A percentile compares a stretch with the other conserved stretches of the same genome.
These are phyloP conservation scores for Phoma herbarum DNA, from an alignment of 2,329 filamentous ascomycete species.

Conservation along the genomic window DNA sequence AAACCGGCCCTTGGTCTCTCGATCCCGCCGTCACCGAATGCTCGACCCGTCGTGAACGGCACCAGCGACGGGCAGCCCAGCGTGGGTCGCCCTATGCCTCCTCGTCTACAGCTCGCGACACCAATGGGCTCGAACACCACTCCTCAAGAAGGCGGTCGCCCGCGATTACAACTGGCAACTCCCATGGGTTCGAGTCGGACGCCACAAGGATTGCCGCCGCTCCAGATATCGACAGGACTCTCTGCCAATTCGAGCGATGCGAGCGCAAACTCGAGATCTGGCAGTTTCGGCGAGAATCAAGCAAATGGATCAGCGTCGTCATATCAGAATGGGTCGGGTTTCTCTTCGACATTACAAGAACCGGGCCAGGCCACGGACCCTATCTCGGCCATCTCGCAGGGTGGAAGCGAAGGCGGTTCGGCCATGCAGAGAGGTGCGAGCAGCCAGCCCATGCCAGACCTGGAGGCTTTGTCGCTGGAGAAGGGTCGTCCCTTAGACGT, in stretches of 20 bases:
- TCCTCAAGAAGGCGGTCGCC: slow-evolving; percentile 74
- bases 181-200: slow-evolving; percentile 82
- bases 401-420: slow-evolving; percentile 71
- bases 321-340: slow-evolving; percentile 78
- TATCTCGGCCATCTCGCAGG: slow-evolving; percentile 85
- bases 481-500: slow-evolving; percentile 87
- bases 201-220: slow-evolving; percentile 68
- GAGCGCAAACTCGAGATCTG: slow-evolving; percentile 82
- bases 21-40: slow-evolving; percentile 87
- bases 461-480: slow-evolving; percentile 83
- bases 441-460: slow-evolving; percentile 76
- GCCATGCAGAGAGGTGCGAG: slow-evolving; percentile 84
- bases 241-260: slow-evolving; percentile 82
- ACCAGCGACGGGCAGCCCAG: slow-evolving; percentile 51
- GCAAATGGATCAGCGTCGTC: slow-evolving; percentile 88
- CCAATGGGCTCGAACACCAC: slow-evolving; percentile 82
- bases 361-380: slow-evolving; percentile 76
- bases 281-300: slow-evolving; percentile 83
- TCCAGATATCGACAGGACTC: slow-evolving; percentile 61
- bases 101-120: slow-evolving; percentile 85
- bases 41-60: slow-evolving; percentile 76
- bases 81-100: slow-evolving; percentile 66
- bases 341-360: slow-evolving; percentile 71
- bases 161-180: slow-evolving; percentile 86
- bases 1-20: slow-evolving; percentile 84